Base-by-base conservation (phyloP, 495 filamentous ascomycete species). In the Xylona heveae region DNA sequence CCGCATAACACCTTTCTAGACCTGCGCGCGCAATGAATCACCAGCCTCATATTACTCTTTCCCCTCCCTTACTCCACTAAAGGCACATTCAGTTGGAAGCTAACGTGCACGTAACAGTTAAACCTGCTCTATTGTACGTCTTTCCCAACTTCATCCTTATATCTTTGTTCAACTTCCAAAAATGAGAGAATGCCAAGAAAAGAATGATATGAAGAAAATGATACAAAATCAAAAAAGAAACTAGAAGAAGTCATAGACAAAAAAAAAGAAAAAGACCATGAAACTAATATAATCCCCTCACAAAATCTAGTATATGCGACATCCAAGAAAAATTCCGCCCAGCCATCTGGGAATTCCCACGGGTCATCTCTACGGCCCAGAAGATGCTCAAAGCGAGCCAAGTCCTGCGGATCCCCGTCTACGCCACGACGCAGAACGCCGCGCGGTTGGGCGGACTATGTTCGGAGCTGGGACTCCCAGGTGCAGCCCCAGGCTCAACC, bases 301-400 rank as follows among this genome's bases (percentile, higher is more conserved):
- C n/a, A n/a, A n/a, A n/a, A n/a, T 13, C 2, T 42, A 95, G 85
- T 42, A 65, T 97, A 44, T 97, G 88, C 58, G 88, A 97, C 44
- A 64, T 94, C 40, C 88, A 97, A 62, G 84, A 93, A 40, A 84
- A 78, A 48, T 97, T 97, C 59, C 66, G 81, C 26, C 52, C 58
- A 3, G 68, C 68, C 24, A 90, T 97, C 47, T 65, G 69, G 50
- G 72, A 90, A 49, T 93, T 80, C 44, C 58, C 77, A 28, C 78
- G 76, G 45, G 58, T 92, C 31, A 45, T 65, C 21, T 42, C 53
- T n/a, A 65, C 61, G 0, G 46, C 61, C 17, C 53, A 59, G 46
- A 65, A 65, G 45, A 44, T 65, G 45, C 50, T 65, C 21, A 52
- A 49, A 44, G 61, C 61, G 7, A 50, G 65, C 33, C 40, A 61